These are phyloP conservation scores for Leccinum truebloodii DNA, from an alignment of 768 basidiomycete genomes.

Conservation along the genomic window DNA sequence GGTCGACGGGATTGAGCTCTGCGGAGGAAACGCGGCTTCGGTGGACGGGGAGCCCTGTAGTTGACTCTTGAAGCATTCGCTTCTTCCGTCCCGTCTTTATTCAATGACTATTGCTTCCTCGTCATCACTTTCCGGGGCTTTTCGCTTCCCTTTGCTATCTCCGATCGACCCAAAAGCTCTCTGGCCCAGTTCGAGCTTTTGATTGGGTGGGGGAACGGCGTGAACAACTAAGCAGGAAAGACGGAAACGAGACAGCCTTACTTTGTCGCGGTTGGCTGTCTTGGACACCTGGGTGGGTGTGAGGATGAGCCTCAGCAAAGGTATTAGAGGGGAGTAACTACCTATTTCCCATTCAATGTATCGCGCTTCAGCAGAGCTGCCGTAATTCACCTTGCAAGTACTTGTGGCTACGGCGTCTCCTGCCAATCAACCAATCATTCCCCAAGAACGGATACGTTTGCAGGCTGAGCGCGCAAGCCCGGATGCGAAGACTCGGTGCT, in stretches of 20 bases:
- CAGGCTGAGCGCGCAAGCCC: too few relatives aligned
- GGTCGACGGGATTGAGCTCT: neutral
- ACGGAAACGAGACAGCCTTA: too few relatives aligned
- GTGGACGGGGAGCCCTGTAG: neutral
- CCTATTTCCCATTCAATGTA: neutral
- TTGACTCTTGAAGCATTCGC: neutral
- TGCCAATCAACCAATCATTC: too few relatives aligned
- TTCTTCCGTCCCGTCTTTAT: slow-evolving; percentile 9
- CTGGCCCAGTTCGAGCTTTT: too few relatives aligned
- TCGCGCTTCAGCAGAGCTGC: neutral
- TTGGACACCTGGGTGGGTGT: neutral
- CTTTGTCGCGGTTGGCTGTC: too few relatives aligned
- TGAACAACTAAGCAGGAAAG: too few relatives aligned
- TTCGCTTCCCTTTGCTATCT: too few relatives aligned
- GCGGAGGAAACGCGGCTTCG: neutral
- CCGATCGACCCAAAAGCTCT: too few relatives aligned
- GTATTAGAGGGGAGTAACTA: neutral
- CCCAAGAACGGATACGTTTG: too few relatives aligned
- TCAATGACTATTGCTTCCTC: too few relatives aligned
- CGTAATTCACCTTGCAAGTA: neutral
- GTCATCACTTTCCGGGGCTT: too few relatives aligned
- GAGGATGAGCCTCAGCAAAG: neutral
- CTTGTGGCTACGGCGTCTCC: neutral
- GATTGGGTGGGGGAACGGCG: too few relatives aligned
- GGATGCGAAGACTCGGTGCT: neutral